phyloP scores from a whole-genome alignment of 192 early-diverging fungal genomes.

The Gryganskiella cystojenkinii region DNA sequence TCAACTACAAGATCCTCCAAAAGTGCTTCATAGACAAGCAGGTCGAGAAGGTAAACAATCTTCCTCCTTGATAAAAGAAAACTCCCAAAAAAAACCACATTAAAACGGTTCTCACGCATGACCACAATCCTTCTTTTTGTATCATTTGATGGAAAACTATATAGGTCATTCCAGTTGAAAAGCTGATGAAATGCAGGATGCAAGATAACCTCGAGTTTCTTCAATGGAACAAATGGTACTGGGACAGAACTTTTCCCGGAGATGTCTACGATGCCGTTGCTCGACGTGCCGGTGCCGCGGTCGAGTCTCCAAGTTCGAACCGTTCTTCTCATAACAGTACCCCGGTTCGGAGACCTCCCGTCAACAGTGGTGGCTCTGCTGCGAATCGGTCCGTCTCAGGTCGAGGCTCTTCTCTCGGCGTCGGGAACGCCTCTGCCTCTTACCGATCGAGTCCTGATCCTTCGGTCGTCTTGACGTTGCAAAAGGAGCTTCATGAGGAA shows the following conservation, averaged over 20 bases:
- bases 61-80: background rate
- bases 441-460: constrained; percentile 33
- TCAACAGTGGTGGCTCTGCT: background rate
- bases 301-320: constrained; percentile 24
- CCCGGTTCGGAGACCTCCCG: constrained; percentile 36
- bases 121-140: background rate
- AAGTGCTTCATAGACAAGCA: constrained; percentile 85
- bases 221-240: constrained; percentile 94
- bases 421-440: constrained; percentile 21
- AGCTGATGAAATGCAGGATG: constrained; percentile 94
- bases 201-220: constrained; percentile 99
- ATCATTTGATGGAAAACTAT: no score
- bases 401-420: constrained; percentile 16
- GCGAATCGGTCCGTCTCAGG: constrained; percentile 38
- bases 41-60: constrained; percentile 81
- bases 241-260: constrained; percentile 87
- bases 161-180: constrained; percentile 86
- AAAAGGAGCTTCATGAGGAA: constrained; percentile 80
- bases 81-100: no score
- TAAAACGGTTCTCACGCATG: no score
- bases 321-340: constrained; percentile 36
- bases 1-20: constrained; percentile 96
- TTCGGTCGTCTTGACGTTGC: constrained; percentile 76
- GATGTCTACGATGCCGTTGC: constrained; percentile 84
- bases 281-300: constrained; percentile 62